phyloP scores from a whole-genome alignment of 208 protist species.

The Crithidia mellificae region DNA sequence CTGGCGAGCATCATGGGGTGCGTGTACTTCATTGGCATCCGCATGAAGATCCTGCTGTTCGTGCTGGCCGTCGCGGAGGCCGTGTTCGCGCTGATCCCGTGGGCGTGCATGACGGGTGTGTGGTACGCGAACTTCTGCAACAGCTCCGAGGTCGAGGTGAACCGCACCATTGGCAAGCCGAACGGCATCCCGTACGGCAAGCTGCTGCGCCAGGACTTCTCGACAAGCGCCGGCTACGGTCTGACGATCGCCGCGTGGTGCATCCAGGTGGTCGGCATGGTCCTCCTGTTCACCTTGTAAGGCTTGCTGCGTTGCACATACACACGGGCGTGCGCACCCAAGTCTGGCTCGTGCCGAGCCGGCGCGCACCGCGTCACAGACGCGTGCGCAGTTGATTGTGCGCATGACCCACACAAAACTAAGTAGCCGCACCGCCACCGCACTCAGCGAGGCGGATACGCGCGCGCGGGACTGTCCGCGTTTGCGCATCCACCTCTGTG shows the following conservation, averaged over 20 bases:
- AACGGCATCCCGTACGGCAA: slow-evolving; percentile 31
- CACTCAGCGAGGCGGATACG: neutral
- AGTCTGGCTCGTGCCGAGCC: neutral
- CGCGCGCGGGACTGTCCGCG: neutral
- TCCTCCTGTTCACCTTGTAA: slow-evolving; percentile 29
- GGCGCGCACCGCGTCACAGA: slow-evolving; percentile 3
- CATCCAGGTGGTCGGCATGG: slow-evolving; percentile 41
- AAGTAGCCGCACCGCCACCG: neutral
- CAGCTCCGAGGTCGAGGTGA: neutral
- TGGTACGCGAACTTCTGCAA: slow-evolving; percentile 43
- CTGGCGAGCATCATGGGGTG: slow-evolving; percentile 26
- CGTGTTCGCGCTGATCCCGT: slow-evolving; percentile 44
- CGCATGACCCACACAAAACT: slow-evolving; percentile 1
- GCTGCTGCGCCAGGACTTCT: slow-evolving; percentile 35
- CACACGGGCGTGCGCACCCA: slow-evolving; percentile 2
- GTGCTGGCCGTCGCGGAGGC: slow-evolving; percentile 30
- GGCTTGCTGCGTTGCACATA: neutral
- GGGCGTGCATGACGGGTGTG: slow-evolving; percentile 58
- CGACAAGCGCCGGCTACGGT: slow-evolving; percentile 49
- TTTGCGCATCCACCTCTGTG: too few relatives aligned
- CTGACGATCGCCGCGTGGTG: slow-evolving; percentile 49
- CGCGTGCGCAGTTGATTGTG: neutral
- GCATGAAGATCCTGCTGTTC: slow-evolving; percentile 26
- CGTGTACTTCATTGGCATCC: slow-evolving; percentile 41
- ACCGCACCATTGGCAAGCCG: slow-evolving; percentile 21